Evolutionary conservation across 495 filamentous ascomycete genomes (phyloP).

Genomic region (Aspergillus egyptiacus): DNA sequence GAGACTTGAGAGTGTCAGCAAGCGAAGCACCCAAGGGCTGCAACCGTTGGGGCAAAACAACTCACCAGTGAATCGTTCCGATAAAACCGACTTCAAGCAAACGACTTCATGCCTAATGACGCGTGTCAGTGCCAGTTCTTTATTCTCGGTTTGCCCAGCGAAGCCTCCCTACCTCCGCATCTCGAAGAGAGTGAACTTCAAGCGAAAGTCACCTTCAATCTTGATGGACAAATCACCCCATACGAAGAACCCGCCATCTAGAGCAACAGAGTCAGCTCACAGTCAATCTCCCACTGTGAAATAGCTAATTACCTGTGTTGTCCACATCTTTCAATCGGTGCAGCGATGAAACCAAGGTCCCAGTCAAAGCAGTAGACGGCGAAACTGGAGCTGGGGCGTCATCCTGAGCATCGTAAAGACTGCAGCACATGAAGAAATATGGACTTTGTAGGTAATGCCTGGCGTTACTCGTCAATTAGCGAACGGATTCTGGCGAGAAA

Average conservation of each 20-base stretch:
- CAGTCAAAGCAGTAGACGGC: constrained; percentile 58
- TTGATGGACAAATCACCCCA: constrained; percentile 89
- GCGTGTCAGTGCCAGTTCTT: neutral
- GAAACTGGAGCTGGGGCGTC: constrained; percentile 49
- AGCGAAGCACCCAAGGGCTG: neutral
- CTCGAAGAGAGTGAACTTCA: constrained; percentile 86
- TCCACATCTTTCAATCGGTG: constrained; percentile 89
- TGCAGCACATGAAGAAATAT: constrained; percentile 77
- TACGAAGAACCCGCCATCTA: constrained; percentile 94
- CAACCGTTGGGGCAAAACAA: neutral
- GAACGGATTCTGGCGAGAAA: neutral
- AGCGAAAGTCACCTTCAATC: constrained; percentile 67
- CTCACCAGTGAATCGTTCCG: constrained; percentile 67
- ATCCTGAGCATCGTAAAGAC: constrained; percentile 58
- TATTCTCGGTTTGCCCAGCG: neutral
- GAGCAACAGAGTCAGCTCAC: constrained; percentile 11
- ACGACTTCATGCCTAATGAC: constrained; percentile 44
- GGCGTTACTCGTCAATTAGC: constrained; percentile 4
- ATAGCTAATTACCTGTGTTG: constrained; percentile 58
- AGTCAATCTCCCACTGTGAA: neutral
- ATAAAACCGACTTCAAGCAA: constrained; percentile 64
- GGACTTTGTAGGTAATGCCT: constrained; percentile 71
- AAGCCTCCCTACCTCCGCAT: constrained; percentile 57
- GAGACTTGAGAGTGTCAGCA: constrained; percentile 48
- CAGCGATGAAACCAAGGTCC: constrained; percentile 83